Conservation (phyloP, 108 stramenopile species). For the Fragilaria radians region DNA sequence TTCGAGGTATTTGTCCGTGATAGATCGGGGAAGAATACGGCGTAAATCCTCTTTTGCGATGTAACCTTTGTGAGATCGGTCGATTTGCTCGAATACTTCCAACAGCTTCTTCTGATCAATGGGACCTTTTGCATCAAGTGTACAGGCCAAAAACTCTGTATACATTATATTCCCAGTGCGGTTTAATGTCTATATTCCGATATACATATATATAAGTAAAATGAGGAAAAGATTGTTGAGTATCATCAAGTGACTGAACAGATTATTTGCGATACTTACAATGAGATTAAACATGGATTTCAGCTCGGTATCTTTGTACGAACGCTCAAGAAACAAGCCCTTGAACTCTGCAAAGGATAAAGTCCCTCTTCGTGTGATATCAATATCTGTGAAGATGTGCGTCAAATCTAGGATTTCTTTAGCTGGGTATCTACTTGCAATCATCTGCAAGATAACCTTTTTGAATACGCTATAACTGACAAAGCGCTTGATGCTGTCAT, state of each 20-base stretch:
- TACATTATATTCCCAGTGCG: slow-evolving; percentile 88
- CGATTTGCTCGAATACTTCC: slow-evolving; percentile 88
- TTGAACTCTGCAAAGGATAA: slow-evolving; percentile 73
- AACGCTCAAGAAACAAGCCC: slow-evolving; percentile 32
- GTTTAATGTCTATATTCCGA: no score
- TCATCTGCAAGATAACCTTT: slow-evolving; percentile 59
- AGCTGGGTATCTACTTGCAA: slow-evolving; percentile 59
- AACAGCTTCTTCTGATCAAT: slow-evolving; percentile 71
- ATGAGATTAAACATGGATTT: slow-evolving; percentile 35
- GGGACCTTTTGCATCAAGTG: slow-evolving; percentile 67
- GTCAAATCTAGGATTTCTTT: slow-evolving; percentile 67
- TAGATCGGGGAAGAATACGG: slow-evolving; percentile 58
- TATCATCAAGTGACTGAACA: slow-evolving; percentile 82
- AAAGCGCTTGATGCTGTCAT: no score
- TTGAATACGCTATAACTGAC: slow-evolving; percentile 60
- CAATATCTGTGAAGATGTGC: slow-evolving; percentile 61
- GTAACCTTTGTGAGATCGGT: slow-evolving; percentile 78
- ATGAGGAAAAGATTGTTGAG: no score
- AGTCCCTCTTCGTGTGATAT: slow-evolving; percentile 44
- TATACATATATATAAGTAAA: no score
- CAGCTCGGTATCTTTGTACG: slow-evolving; percentile 42
- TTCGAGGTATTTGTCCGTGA: no score
- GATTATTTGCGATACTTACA: no score
- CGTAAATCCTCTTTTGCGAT: slow-evolving; percentile 60
- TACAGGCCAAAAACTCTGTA: no score